Conservation (phyloP, 2,329 filamentous ascomycete genomes). For the Neopestalotiopsis clavispora region DNA sequence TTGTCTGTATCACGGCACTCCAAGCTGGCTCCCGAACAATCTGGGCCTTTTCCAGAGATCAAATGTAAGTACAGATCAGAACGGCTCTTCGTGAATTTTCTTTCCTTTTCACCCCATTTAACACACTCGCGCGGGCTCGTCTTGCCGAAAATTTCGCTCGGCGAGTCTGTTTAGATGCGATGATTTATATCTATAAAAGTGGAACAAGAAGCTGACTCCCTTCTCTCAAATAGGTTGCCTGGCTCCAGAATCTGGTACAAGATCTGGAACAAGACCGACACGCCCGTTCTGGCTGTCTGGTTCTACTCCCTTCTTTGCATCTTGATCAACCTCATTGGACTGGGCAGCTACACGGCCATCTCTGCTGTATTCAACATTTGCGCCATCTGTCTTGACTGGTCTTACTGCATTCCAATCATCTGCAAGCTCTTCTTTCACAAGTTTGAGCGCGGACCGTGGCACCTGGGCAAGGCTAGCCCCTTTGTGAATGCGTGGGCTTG, state of each 20-base stretch:
- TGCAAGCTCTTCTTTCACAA: constrained; percentile 55
- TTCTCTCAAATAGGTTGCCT: constrained; percentile 36
- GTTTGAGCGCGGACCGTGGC: constrained; percentile 57
- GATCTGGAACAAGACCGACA: constrained; percentile 52
- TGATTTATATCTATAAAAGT: too few relatives aligned
- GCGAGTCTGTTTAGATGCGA: too few relatives aligned
- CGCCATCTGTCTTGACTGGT: constrained; percentile 59
- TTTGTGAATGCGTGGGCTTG: constrained; percentile 53
- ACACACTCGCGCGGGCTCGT: too few relatives aligned
- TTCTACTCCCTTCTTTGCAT: constrained; percentile 59
- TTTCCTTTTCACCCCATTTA: too few relatives aligned
- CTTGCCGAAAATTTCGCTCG: too few relatives aligned
- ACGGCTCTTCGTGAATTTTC: too few relatives aligned
- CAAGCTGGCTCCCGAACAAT: constrained; percentile 58
- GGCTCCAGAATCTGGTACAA: constrained; percentile 53
- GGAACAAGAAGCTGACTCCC: background rate
- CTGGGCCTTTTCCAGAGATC: constrained; percentile 60
- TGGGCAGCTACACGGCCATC: constrained; percentile 59
- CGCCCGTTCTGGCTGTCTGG: constrained; percentile 60
- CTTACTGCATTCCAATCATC: constrained; percentile 60
- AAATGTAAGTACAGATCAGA: constrained; percentile 32
- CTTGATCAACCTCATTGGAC: constrained; percentile 62
- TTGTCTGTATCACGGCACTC: constrained; percentile 62
- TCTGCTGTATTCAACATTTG: constrained; percentile 58
- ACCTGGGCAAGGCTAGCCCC: constrained; percentile 47